Evolutionary conservation across 306 rosid species (phyloP), one percentile per base, ranked within the genome.

Genomic region (Medicago truncatula): DNA sequence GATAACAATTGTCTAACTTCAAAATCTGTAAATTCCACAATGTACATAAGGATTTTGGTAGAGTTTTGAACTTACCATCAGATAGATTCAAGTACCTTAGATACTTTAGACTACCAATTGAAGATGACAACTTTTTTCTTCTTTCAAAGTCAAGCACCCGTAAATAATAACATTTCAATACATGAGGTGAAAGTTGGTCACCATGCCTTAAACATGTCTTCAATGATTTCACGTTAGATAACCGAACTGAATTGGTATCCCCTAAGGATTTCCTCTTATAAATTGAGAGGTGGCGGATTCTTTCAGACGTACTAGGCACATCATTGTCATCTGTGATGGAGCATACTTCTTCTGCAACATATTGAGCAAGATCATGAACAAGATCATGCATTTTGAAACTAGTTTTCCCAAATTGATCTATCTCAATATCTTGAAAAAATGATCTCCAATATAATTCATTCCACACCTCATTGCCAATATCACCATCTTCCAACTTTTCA

Each of bases 361-460:
- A 70, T 69, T 70, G 64, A 17, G 76, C 71, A 18, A 78, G 76
- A 68, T 76, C 80, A 39, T 75, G 80, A 38, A 76, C 66, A 14
- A 65, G 73, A 44, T 77, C 81, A 16, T 69, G 81, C 71, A 77
- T 31, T 59, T 77, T 69, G 53, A 77, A 77, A 9, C 1, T 10
- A 9, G 70, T 31, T 36, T 60, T 38, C 0, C 71, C 76, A 36
- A 46, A 20, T 21, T 6, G 3, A 59, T 70, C 71, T 21, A 1
- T 70, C 71, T 46, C 8, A 2, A 78, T 15, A 36, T 78, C 81
- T 14, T 70, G 77, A 4, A 78, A 78, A 49, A 78, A 62, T 0
- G 82, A 78, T 50, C 77, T 78, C 66, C 63, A 17, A 1, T 72
- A n/a, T 41, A 78, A 78, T 25, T 78, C 82, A 36, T 71, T 54